A percentile compares a stretch with the other conserved stretches of the same genome.
Evolutionary conservation across 306 rosid genomes (phyloP).

Genomic region (Quercus glauca): DNA sequence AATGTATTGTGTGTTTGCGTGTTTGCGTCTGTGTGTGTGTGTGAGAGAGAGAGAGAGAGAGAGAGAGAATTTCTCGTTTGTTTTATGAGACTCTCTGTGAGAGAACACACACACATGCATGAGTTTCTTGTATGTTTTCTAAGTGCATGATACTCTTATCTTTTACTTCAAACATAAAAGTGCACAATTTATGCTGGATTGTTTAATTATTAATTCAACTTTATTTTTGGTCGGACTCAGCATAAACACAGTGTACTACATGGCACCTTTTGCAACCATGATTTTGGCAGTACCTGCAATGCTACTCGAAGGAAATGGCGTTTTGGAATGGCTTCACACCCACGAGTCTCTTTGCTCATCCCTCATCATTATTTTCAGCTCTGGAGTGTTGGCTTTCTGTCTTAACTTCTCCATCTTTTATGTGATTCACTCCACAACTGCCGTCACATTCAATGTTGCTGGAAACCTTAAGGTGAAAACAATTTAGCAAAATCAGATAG

Average conservation of each 20-base stretch:
- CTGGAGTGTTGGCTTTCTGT: slow-evolving; percentile 94
- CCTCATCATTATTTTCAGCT: slow-evolving; percentile 75
- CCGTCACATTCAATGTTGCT: slow-evolving; percentile 95
- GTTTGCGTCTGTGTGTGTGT: not conserved
- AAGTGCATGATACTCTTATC: not conserved
- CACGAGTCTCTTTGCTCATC: slow-evolving; percentile 66
- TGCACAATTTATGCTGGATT: not conserved
- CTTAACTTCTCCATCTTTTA: slow-evolving; percentile 97
- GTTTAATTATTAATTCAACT: not conserved
- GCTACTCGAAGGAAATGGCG: slow-evolving; percentile 89
- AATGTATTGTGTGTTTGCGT: not conserved
- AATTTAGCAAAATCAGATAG: slow-evolving; percentile 6
- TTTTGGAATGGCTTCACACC: slow-evolving; percentile 77
- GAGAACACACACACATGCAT: too few relatives aligned
- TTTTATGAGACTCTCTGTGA: too few relatives aligned
- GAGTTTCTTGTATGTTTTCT: not conserved
- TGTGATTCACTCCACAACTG: slow-evolving; percentile 96
- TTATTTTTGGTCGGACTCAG: slow-evolving; percentile 25
- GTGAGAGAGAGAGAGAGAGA: not conserved
- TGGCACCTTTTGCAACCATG: slow-evolving; percentile 99
- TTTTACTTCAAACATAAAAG: not conserved
- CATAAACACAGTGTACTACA: slow-evolving; percentile 97
- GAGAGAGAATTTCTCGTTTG: too few relatives aligned
- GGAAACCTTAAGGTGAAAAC: slow-evolving; percentile 94
- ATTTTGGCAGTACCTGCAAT: slow-evolving; percentile 90